phyloP scores from a whole-genome alignment of 1,284 basidiomycete genomes.

The Puccinia hordei region DNA sequence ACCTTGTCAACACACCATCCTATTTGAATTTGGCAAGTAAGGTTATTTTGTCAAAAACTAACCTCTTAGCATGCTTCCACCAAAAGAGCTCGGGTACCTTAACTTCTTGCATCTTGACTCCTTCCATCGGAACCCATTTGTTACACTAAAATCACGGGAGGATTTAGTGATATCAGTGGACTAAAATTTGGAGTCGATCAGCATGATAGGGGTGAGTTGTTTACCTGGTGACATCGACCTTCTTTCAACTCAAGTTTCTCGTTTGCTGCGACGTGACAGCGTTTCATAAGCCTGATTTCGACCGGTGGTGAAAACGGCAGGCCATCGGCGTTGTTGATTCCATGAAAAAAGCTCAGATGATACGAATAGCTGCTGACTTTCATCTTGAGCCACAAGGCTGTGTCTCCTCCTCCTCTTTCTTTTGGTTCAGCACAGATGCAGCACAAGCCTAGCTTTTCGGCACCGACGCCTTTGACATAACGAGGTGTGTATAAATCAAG shows the following conservation, averaged over 20 bases:
- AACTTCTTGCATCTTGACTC: slow-evolving; percentile 69
- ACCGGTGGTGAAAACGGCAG: slow-evolving; percentile 74
- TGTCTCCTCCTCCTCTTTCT: slow-evolving; percentile 68
- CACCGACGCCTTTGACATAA: slow-evolving; percentile 71
- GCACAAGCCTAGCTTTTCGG: slow-evolving; percentile 72
- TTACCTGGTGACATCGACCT: slow-evolving; percentile 70
- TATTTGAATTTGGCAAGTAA: not conserved
- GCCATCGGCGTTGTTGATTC: slow-evolving; percentile 60
- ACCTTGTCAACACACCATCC: not conserved
- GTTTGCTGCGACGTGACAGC: slow-evolving; percentile 63
- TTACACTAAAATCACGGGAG: slow-evolving; percentile 61
- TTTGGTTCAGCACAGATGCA: slow-evolving; percentile 71
- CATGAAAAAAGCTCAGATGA: slow-evolving; percentile 52
- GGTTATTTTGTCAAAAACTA: not conserved
- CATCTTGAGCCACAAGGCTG: slow-evolving; percentile 71
- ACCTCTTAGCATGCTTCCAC: slow-evolving; percentile 48
- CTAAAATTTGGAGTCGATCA: not conserved
- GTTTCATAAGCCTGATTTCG: slow-evolving; percentile 65
- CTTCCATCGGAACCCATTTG: slow-evolving; percentile 72
- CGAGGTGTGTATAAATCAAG: slow-evolving; percentile 74
- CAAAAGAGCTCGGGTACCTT: slow-evolving; percentile 63
- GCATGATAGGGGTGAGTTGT: not conserved
- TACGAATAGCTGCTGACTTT: slow-evolving; percentile 71
- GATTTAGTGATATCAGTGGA: not conserved
- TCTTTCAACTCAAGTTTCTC: slow-evolving; percentile 68